Conservation (phyloP, 2,329 filamentous ascomycete species). For the Diplodia corticola region DNA sequence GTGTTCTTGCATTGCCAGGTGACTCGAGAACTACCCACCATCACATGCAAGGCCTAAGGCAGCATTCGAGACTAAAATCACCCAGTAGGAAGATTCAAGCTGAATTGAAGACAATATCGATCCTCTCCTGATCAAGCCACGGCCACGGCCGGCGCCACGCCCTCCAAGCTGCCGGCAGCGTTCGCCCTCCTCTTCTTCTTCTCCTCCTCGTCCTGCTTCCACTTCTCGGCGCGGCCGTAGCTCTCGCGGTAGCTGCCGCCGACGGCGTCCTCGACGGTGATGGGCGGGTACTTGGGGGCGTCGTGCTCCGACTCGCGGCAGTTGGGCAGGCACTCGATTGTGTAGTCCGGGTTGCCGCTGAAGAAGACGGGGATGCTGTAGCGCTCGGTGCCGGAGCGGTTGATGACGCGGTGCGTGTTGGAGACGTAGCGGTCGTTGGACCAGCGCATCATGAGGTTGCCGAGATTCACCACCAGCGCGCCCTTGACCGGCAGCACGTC, state of each 20-base stretch:
- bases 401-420: slow-evolving; percentile 46
- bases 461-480: slow-evolving; percentile 36
- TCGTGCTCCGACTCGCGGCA: slow-evolving; percentile 40
- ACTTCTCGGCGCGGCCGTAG: slow-evolving; percentile 46
- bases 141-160: slow-evolving; percentile 9
- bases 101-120: background rate
- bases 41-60: too few relatives aligned
- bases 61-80: too few relatives aligned
- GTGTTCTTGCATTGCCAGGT: too few relatives aligned
- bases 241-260: slow-evolving; percentile 45
- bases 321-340: slow-evolving; percentile 46
- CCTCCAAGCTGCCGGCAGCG: background rate
- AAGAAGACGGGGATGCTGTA: slow-evolving; percentile 49
- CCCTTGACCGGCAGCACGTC: slow-evolving; percentile 27
- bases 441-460: slow-evolving; percentile 47
- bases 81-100: background rate
- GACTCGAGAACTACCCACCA: too few relatives aligned
- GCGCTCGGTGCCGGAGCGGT: slow-evolving; percentile 41
- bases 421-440: slow-evolving; percentile 46
- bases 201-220: slow-evolving; percentile 31
- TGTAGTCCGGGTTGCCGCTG: slow-evolving; percentile 47
- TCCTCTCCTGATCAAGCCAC: slow-evolving; percentile 23
- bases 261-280: slow-evolving; percentile 47
- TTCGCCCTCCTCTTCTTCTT: background rate
- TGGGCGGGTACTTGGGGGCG: slow-evolving; percentile 43